Evolutionary conservation across 345 rosid species (phyloP), one percentile per base, ranked within the genome.

Genomic region (Noccaea bulbosa): DNA sequence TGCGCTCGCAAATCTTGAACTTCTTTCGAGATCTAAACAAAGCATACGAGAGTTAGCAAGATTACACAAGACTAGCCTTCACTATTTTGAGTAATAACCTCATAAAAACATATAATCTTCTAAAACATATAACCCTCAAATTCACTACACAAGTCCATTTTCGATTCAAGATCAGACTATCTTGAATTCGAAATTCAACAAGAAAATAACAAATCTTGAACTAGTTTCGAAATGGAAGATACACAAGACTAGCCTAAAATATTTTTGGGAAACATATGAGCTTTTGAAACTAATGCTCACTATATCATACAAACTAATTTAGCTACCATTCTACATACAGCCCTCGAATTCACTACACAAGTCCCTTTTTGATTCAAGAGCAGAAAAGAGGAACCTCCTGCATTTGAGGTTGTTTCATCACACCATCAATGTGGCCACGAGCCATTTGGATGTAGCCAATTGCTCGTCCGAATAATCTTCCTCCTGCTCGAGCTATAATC

Each of bases 371-470:
- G 52, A 16, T 41, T 53, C 32, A 40, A 34, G 27, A 35, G 35
- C 43, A 61, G n/a, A 6, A 6, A 24, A 27, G 12, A 30, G 2
- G 43, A 56, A 93, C 98, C 97, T 93, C 92, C 12, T 83, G 92
- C 80, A 88, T 91, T 78, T 93, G 94, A 75, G 98, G 79, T 76
- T 91, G 94, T 67, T 91, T 89, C 98, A 89, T 83, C 49, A 85
- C 84, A 71, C 74, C 79, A 22, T 89, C 92, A 9, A 92, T 83
- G 40, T 92, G 98, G n/a, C 93, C 88, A 76, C 98, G 96, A 57
- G 94, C 94, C 77, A 89, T 52, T 52, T 87, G 96, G 33, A 92
- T 92, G 43, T 87, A 92, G 1, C 94, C 94, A 43, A 89, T 81
- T 16, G 97, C 89, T 60, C 92, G 79, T 54, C 96, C 98, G 3